phyloP scores from a whole-genome alignment of 2,329 filamentous ascomycete species.

The Phyllosticta citrichinensis region DNA sequence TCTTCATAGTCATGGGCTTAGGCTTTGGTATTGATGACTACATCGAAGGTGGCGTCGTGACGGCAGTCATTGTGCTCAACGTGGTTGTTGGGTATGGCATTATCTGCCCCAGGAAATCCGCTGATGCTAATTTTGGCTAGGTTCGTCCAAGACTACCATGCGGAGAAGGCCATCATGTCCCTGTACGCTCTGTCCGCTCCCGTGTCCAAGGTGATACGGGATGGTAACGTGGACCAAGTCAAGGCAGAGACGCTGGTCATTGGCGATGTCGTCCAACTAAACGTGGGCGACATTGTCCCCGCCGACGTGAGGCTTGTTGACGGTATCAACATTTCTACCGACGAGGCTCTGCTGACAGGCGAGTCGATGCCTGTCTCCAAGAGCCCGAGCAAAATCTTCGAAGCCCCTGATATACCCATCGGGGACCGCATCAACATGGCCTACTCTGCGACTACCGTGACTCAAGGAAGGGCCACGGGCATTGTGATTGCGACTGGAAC shows the following conservation, averaged over 20 bases:
- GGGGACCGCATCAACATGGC: constrained; percentile 62
- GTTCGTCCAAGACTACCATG: constrained; percentile 41
- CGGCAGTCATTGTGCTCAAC: constrained; percentile 57
- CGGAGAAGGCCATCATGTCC: constrained; percentile 33
- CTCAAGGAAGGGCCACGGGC: constrained; percentile 57
- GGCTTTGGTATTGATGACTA: constrained; percentile 56
- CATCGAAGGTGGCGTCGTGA: constrained; percentile 53
- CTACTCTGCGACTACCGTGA: constrained; percentile 63
- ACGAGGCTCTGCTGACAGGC: constrained; percentile 65
- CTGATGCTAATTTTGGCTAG: constrained; percentile 16
- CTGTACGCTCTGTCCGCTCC: constrained; percentile 31
- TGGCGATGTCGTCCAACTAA: constrained; percentile 30
- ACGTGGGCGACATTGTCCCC: constrained; percentile 52
- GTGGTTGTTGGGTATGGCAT: constrained; percentile 48
- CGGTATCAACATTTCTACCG: constrained; percentile 64
- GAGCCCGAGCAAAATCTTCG: constrained; percentile 44
- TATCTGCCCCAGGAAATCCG: neutral
- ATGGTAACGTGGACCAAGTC: constrained; percentile 26
- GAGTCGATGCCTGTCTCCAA: constrained; percentile 63
- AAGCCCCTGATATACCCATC: constrained; percentile 41
- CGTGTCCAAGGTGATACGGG: constrained; percentile 27
- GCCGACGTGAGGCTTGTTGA: constrained; percentile 54
- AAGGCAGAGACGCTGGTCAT: constrained; percentile 29
- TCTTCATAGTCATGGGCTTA: constrained; percentile 63
- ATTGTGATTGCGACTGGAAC: constrained; percentile 63